Conservation (phyloP, 768 basidiomycete species). For the Phylloporus arenicola region DNA sequence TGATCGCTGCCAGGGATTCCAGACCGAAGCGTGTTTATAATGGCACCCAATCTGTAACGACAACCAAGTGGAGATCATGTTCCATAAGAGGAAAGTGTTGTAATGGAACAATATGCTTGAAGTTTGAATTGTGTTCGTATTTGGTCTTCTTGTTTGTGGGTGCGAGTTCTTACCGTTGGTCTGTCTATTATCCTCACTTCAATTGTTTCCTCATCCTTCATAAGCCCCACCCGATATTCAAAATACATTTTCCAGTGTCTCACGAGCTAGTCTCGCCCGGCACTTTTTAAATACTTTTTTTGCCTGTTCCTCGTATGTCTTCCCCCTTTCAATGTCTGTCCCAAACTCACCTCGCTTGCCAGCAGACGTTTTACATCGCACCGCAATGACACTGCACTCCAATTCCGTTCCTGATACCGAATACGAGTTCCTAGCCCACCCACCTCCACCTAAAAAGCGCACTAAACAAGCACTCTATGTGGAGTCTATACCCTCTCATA, state of each 20-base stretch:
- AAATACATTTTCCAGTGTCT: background rate
- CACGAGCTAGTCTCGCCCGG: conserved; percentile 18
- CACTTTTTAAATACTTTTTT: background rate
- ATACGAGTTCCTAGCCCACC: conserved; percentile 43
- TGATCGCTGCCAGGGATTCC: background rate
- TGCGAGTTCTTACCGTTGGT: background rate
- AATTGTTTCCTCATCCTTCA: conserved; percentile 22
- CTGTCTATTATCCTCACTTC: background rate
- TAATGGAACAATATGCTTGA: conserved; percentile 14
- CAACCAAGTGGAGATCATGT: background rate
- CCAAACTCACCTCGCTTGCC: conserved; percentile 1
- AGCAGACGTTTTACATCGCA: conserved; percentile 6
- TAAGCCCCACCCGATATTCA: conserved; percentile 4
- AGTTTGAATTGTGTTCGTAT: background rate
- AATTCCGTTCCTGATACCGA: conserved; percentile 13
- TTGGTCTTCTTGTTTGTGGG: conserved; percentile 19
- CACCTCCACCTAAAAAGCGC: conserved; percentile 35
- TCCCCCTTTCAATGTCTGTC: background rate
- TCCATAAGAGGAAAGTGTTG: conserved; percentile 23
- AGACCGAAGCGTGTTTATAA: background rate
- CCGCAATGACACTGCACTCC: conserved; percentile 8
- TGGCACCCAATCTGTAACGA: background rate
- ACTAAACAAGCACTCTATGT: conserved; percentile 26
- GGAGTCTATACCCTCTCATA: conserved; percentile 14
- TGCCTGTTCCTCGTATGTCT: background rate